A percentile compares a stretch with the other conserved stretches of the same genome.
These are phyloP conservation scores for Pichia sp. DNA, from an alignment of 1,139 yeast genomes.

Conservation along the genomic window DNA sequence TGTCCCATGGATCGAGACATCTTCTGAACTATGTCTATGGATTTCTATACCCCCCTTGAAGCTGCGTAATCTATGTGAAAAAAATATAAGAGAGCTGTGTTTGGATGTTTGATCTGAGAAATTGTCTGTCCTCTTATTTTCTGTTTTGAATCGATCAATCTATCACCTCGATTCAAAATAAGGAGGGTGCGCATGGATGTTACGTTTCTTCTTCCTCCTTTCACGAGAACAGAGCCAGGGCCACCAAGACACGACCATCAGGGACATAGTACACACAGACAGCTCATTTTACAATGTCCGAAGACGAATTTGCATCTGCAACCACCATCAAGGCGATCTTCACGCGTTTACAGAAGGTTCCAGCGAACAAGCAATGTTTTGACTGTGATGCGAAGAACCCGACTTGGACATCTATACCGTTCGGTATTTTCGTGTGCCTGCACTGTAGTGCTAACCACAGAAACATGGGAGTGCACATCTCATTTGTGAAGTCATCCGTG, in stretches of 20 bases:
- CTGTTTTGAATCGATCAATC: no score
- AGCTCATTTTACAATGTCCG: background rate
- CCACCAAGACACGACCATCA: background rate
- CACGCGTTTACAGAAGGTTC: conserved; percentile 49
- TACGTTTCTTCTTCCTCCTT: no score
- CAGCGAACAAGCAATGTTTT: conserved; percentile 80
- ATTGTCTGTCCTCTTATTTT: no score
- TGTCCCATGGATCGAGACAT: no score
- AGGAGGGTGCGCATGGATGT: no score
- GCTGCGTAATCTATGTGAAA: no score
- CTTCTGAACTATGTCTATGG: no score
- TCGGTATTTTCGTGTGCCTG: conserved; percentile 86
- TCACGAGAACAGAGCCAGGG: no score
- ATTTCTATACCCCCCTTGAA: no score
- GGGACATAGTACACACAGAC: background rate
- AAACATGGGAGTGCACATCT: conserved; percentile 91
- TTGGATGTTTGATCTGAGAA: no score
- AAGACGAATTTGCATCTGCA: conserved; percentile 45
- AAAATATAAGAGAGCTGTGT: no score
- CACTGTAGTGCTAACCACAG: conserved; percentile 98
- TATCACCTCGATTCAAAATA: no score
- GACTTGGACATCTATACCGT: conserved; percentile 97
- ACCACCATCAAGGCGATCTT: conserved; percentile 59
- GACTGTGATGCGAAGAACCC: conserved; percentile 94
- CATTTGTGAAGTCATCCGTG: conserved; percentile 88